A percentile compares a stretch with the other conserved stretches of the same genome.
Conservation (phyloP, 2,329 filamentous ascomycete species). For the Fusarium sp. region DNA sequence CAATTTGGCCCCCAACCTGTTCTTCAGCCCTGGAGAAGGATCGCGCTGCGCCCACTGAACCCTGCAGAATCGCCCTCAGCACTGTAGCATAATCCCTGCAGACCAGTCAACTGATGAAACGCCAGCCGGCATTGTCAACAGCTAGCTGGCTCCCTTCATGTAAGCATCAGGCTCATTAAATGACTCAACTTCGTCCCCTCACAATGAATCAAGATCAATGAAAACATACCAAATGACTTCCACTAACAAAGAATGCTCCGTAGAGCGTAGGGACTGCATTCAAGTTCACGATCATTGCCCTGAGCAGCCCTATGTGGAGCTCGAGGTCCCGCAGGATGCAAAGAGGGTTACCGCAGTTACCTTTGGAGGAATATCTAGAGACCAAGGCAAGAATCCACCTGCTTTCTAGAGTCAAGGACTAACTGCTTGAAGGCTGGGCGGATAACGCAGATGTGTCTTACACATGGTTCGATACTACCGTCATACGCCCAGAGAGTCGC, state of each 20-base stretch:
- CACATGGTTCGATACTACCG: slow-evolving; percentile 36
- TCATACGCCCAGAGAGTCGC: slow-evolving; percentile 27
- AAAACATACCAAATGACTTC: background rate
- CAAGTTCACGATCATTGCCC: slow-evolving; percentile 35
- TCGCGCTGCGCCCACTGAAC: background rate
- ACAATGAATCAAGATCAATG: rapidly evolving
- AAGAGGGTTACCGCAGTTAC: slow-evolving; percentile 19
- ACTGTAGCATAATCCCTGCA: background rate
- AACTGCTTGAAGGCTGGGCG: slow-evolving; percentile 13
- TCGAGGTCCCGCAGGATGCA: slow-evolving; percentile 26
- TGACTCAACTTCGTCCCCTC: background rate
- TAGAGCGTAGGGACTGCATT: slow-evolving; percentile 16
- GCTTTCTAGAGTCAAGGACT: rapidly evolving
- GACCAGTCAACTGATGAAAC: background rate
- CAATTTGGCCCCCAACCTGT: background rate
- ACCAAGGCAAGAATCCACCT: slow-evolving; percentile 16
- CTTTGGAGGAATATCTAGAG: slow-evolving; percentile 17
- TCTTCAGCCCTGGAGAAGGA: background rate
- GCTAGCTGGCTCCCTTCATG: background rate
- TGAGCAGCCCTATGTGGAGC: slow-evolving; percentile 19
- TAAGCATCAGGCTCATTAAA: background rate
- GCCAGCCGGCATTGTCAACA: background rate
- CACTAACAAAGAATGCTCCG: slow-evolving; percentile 1
- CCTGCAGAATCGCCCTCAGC: background rate
- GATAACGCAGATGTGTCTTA: slow-evolving; percentile 18